Conservation (phyloP, 257 asterid genomes). For the Jaltomata sinuosa region DNA sequence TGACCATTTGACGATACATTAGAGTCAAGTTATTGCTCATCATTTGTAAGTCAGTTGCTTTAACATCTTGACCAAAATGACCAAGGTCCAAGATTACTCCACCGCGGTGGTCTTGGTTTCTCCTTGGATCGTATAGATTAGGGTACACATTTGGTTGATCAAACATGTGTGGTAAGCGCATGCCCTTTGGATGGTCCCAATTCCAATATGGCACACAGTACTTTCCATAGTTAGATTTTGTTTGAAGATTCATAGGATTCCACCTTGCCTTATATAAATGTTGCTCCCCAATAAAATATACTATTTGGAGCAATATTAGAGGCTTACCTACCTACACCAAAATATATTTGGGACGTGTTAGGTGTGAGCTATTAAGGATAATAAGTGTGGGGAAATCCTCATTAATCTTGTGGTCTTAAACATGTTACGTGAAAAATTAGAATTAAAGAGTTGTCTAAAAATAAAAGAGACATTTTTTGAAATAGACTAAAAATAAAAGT, state of each 20-base stretch:
- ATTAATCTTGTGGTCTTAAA: too few relatives aligned
- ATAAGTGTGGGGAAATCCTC: too few relatives aligned
- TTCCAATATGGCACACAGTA: neutral
- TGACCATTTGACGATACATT: constrained; percentile 16
- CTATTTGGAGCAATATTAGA: neutral
- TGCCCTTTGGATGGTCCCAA: neutral
- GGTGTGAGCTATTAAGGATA: neutral
- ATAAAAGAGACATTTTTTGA: too few relatives aligned
- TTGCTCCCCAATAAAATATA: neutral
- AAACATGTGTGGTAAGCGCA: constrained; percentile 1
- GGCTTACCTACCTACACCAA: too few relatives aligned
- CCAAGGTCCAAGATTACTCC: neutral
- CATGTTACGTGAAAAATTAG: too few relatives aligned
- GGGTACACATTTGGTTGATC: neutral
- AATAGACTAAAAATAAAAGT: too few relatives aligned
- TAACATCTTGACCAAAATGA: neutral
- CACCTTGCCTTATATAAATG: neutral
- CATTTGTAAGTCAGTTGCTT: neutral
- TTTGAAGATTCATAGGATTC: neutral
- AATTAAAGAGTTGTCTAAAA: too few relatives aligned
- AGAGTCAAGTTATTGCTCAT: neutral
- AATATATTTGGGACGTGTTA: neutral
- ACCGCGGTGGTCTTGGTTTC: constrained; percentile 8
- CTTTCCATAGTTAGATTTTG: neutral
- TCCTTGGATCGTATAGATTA: neutral